phyloP scores from a whole-genome alignment of 192 early-diverging fungal species.

The Entomortierella parvispora region DNA sequence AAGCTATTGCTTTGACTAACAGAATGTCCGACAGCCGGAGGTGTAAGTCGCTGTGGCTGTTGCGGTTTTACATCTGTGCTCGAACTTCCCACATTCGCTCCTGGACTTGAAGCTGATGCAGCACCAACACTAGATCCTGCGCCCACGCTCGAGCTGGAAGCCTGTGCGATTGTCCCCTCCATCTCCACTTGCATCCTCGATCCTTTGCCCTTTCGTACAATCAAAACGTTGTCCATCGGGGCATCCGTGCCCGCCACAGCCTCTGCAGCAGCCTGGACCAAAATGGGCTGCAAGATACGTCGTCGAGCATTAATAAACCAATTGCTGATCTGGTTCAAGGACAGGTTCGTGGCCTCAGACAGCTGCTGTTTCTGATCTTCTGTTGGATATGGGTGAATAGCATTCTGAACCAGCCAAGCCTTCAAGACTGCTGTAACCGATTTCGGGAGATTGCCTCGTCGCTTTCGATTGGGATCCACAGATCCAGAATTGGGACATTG shows the following conservation, averaged over 20 bases:
- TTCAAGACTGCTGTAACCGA: slow-evolving; percentile 66
- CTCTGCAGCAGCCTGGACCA: slow-evolving; percentile 38
- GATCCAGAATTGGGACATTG: background rate
- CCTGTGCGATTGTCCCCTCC: slow-evolving; percentile 11
- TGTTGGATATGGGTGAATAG: slow-evolving; percentile 73
- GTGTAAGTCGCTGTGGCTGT: too few relatives aligned
- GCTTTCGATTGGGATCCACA: slow-evolving; percentile 42
- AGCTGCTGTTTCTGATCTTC: slow-evolving; percentile 69
- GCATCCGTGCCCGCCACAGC: slow-evolving; percentile 46
- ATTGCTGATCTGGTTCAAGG: slow-evolving; percentile 76
- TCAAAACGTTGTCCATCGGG: slow-evolving; percentile 44
- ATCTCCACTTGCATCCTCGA: slow-evolving; percentile 54
- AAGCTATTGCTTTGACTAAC: too few relatives aligned
- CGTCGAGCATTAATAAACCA: slow-evolving; percentile 83
- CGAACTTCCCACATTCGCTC: too few relatives aligned
- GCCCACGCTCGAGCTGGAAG: too few relatives aligned
- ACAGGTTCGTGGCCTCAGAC: slow-evolving; percentile 62
- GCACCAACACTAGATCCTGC: too few relatives aligned
- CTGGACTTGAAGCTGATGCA: too few relatives aligned
- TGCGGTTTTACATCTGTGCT: too few relatives aligned
- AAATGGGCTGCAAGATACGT: slow-evolving; percentile 51
- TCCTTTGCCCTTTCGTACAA: slow-evolving; percentile 50
- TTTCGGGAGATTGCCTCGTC: slow-evolving; percentile 71
- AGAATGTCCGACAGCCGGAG: too few relatives aligned
- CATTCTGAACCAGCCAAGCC: slow-evolving; percentile 68